Evolutionary conservation across 2,329 filamentous ascomycete species (phyloP).

Genomic region (Thelonectria discophora): DNA sequence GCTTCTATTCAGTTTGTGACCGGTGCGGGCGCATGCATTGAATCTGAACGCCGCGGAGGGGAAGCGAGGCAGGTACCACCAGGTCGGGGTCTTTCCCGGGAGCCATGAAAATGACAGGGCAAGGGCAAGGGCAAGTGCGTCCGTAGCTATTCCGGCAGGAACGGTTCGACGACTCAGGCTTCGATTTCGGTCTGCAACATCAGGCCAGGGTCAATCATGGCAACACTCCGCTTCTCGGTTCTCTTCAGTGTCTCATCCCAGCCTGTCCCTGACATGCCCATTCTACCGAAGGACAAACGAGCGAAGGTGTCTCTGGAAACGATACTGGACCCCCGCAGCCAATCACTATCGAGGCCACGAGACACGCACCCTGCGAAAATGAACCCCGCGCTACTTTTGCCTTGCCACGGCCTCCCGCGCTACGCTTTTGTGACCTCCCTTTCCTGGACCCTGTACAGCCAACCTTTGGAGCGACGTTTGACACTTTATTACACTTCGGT

Average conservation of each 20-base stretch:
- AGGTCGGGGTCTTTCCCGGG: background rate
- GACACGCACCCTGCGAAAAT: slow-evolving; percentile 16
- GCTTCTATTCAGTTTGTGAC: too few relatives aligned
- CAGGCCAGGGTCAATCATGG: background rate
- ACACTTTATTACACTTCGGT: background rate
- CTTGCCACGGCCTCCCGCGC: background rate
- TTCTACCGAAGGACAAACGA: background rate
- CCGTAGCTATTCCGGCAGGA: too few relatives aligned
- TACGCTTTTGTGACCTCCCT: background rate
- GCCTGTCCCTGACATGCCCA: background rate
- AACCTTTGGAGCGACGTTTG: slow-evolving; percentile 2
- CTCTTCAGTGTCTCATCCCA: background rate
- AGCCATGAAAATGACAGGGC: too few relatives aligned
- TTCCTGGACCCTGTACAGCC: slow-evolving; percentile 4
- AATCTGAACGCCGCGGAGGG: background rate
- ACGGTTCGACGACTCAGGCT: background rate
- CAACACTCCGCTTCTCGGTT: background rate
- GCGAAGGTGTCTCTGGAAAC: background rate
- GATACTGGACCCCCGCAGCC: slow-evolving; percentile 8
- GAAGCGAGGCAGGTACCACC: background rate
- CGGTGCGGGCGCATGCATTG: too few relatives aligned
- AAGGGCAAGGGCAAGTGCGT: too few relatives aligned
- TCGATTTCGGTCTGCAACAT: background rate
- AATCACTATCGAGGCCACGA: slow-evolving; percentile 13
- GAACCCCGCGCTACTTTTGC: slow-evolving; percentile 20